These are phyloP conservation scores for Aspergillus sp. DNA, from an alignment of 2,329 filamentous ascomycete genomes.

Conservation along the genomic window DNA sequence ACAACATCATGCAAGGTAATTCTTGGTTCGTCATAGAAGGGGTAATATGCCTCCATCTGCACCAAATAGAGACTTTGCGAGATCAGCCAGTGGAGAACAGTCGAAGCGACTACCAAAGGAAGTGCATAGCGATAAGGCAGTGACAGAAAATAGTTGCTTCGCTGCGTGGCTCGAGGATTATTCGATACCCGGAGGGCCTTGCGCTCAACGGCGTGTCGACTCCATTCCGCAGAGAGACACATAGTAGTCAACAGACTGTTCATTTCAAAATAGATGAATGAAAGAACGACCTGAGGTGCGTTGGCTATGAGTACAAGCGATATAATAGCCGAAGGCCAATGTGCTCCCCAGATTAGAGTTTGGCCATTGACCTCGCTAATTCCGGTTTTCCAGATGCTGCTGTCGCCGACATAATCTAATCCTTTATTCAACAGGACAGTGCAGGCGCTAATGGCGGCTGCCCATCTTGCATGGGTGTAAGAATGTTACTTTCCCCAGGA, in stretches of 20 bases:
- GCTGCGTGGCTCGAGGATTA: slow-evolving; percentile 33
- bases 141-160: slow-evolving; percentile 38
- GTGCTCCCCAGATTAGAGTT: too few relatives aligned
- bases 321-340: too few relatives aligned
- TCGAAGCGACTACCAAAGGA: slow-evolving; percentile 34
- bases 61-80: slow-evolving; percentile 47
- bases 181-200: slow-evolving; percentile 40
- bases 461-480: too few relatives aligned
- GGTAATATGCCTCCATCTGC: slow-evolving; percentile 20
- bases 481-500: too few relatives aligned
- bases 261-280: slow-evolving; percentile 31
- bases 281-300: slow-evolving; percentile 32
- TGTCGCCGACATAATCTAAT: too few relatives aligned
- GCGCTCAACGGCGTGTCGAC: slow-evolving; percentile 29
- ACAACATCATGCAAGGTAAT: not conserved
- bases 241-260: slow-evolving; percentile 44
- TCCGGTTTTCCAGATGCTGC: too few relatives aligned
- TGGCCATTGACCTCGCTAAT: too few relatives aligned
- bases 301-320: slow-evolving; percentile 27
- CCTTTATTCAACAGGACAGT: too few relatives aligned
- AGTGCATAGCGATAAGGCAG: slow-evolving; percentile 27
- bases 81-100: slow-evolving; percentile 44
- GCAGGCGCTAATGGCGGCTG: too few relatives aligned
- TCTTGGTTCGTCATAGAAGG: too few relatives aligned
- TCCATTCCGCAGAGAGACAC: slow-evolving; percentile 50